phyloP scores from a whole-genome alignment of 2,329 filamentous ascomycete genomes.

The Aspergillus japonicus region DNA sequence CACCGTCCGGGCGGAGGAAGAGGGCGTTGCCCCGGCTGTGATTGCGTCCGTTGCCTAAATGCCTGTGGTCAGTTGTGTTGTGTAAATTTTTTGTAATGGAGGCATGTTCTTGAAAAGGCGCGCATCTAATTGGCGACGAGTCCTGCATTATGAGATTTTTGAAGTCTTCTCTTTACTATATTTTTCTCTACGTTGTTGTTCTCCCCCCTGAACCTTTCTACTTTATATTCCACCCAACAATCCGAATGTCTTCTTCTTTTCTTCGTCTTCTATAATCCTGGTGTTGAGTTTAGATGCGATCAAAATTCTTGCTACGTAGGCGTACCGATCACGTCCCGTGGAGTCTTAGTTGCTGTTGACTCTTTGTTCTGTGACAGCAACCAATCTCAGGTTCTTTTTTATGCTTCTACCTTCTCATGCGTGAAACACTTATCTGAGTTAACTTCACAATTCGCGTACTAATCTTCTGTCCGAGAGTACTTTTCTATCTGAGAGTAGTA shows the following conservation, averaged over 20 bases:
- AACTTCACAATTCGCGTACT: too few relatives aligned
- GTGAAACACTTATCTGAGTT: too few relatives aligned
- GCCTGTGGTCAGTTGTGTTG: conserved; percentile 14
- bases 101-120: conserved; percentile 15
- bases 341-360: too few relatives aligned
- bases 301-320: conserved; percentile 20
- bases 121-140: conserved; percentile 18
- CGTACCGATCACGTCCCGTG: conserved; percentile 8
- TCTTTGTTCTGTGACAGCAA: too few relatives aligned
- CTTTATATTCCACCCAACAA: background rate
- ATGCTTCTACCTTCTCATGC: too few relatives aligned
- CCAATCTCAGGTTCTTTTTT: too few relatives aligned
- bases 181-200: conserved; percentile 7
- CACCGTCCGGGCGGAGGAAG: conserved; percentile 86
- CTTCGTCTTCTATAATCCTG: conserved; percentile 21
- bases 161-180: conserved; percentile 16
- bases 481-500: too few relatives aligned
- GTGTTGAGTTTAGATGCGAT: conserved; percentile 23
- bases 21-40: conserved; percentile 80
- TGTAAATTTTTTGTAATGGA: conserved; percentile 23
- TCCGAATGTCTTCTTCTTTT: conserved; percentile 1
- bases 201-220: conserved; percentile 1
- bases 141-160: conserved; percentile 24
- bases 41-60: conserved; percentile 77
- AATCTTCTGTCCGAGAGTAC: too few relatives aligned